These are phyloP conservation scores for Curvularia lunata DNA, from an alignment of 2,329 filamentous ascomycete genomes.

Conservation along the genomic window DNA sequence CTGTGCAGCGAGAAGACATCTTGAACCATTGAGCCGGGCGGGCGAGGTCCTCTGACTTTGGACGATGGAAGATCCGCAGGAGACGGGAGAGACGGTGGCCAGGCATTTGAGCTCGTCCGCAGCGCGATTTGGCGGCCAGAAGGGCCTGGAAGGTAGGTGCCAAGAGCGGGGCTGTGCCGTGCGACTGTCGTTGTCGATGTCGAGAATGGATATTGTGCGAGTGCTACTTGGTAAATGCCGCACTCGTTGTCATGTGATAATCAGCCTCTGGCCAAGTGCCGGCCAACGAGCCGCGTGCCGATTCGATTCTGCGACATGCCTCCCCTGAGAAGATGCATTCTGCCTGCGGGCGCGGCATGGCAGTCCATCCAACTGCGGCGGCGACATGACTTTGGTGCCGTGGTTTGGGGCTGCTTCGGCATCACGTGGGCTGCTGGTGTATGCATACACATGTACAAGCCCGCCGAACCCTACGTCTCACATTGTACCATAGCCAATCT, in stretches of 20 bases:
- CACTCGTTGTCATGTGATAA: conserved; percentile 15
- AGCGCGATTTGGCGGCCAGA: conserved; percentile 20
- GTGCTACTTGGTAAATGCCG: conserved; percentile 22
- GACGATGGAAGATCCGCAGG: conserved; percentile 3
- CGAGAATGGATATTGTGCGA: not conserved
- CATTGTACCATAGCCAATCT: not conserved
- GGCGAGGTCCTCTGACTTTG: conserved; percentile 2
- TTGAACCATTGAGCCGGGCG: conserved; percentile 27
- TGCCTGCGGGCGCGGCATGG: not conserved
- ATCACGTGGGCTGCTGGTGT: not conserved
- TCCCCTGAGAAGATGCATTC: not conserved
- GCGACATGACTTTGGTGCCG: too few species aligned
- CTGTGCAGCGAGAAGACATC: conserved; percentile 31
- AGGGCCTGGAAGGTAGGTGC: conserved; percentile 13
- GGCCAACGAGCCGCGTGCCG: conserved; percentile 7
- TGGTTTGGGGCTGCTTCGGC: too few species aligned
- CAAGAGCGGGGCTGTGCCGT: conserved; percentile 30
- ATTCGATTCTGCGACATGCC: conserved; percentile 1
- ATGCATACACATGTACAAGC: not conserved
- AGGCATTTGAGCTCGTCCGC: conserved; percentile 26
- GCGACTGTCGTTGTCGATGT: conserved; percentile 2
- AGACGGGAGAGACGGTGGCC: conserved; percentile 2
- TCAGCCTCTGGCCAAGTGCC: not conserved
- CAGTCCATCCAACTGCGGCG: not conserved
- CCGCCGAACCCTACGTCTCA: not conserved